Evolutionary conservation across 306 rosid genomes (phyloP).

Genomic region (Rosa rugosa): DNA sequence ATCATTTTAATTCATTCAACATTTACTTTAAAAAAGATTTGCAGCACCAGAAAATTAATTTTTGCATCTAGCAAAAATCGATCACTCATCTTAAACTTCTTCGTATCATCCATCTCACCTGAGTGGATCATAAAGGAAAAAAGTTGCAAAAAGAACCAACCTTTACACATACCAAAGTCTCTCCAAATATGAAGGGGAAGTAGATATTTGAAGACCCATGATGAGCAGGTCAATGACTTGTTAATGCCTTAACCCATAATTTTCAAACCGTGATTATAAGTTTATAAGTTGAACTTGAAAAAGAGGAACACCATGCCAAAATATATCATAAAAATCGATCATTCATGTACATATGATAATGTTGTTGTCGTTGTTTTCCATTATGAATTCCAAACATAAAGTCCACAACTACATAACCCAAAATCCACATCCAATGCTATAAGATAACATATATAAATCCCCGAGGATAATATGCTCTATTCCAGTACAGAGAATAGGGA

Average conservation of each 20-base stretch:
- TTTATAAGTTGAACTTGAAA: slow-evolving; percentile 26
- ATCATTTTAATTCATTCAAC: too few species aligned
- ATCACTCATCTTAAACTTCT: not conserved
- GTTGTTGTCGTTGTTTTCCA: slow-evolving; percentile 46
- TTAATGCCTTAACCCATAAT: slow-evolving; percentile 33
- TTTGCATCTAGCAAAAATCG: not conserved
- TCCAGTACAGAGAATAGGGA: slow-evolving; percentile 42
- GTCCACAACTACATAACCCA: slow-evolving; percentile 27
- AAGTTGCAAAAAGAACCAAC: not conserved
- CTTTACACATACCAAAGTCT: slow-evolving; percentile 4
- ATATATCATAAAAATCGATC: slow-evolving; percentile 29
- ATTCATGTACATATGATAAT: slow-evolving; percentile 42
- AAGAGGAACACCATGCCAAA: slow-evolving; percentile 30
- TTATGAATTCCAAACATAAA: slow-evolving; percentile 35
- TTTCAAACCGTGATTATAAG: slow-evolving; percentile 19
- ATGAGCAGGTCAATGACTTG: slow-evolving; percentile 40
- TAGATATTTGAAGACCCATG: slow-evolving; percentile 7
- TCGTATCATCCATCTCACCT: not conserved
- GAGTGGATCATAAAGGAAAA: not conserved
- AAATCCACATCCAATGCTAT: slow-evolving; percentile 29
- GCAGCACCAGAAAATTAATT: not conserved
- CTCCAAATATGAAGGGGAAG: slow-evolving; percentile 34
- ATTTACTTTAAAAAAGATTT: not conserved
- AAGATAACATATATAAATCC: slow-evolving; percentile 46
- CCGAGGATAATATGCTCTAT: slow-evolving; percentile 19